A percentile compares a stretch with the other conserved stretches of the same genome.
phyloP scores from a whole-genome alignment of 441 rosid genomes.

The Euphorbia schlechtendalii region DNA sequence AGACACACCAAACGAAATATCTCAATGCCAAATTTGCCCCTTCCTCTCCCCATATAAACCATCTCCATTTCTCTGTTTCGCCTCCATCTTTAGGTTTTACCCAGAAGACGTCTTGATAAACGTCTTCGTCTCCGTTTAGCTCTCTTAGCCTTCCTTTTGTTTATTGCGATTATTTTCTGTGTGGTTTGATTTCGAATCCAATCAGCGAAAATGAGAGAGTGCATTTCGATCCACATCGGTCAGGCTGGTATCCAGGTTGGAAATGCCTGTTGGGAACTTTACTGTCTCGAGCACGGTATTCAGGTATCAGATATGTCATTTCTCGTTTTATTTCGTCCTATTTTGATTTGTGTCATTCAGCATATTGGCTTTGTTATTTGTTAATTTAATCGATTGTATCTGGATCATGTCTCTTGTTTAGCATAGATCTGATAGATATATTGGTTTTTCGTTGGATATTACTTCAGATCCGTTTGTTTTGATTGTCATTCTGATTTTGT shows the following conservation, averaged over 20 bases:
- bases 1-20: not conserved
- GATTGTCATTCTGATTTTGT: not conserved
- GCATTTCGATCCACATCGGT: conserved; percentile 48
- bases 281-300: conserved; percentile 88
- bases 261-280: conserved; percentile 57
- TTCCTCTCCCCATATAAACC: conserved; percentile 19
- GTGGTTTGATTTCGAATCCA: conserved; percentile 21
- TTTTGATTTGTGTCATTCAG: not conserved
- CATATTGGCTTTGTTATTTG: too few relatives aligned
- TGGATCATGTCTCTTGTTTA: not conserved
- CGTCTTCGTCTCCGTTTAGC: conserved; percentile 35
- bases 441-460: not conserved
- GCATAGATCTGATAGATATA: not conserved
- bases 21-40: not conserved
- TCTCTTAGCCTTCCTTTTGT: not conserved
- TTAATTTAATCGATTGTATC: not conserved
- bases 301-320: conserved; percentile 39
- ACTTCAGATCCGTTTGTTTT: not conserved
- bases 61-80: not conserved
- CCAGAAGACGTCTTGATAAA: conserved; percentile 76
- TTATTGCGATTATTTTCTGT: not conserved
- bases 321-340: not conserved
- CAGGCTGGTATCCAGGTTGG: conserved; percentile 55
- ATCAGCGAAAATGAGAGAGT: conserved; percentile 39
- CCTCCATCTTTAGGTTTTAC: not conserved